Evolutionary conservation across 352 stramenopile species (phyloP).

Genomic region (Stephanocyclus meneghinianus): DNA sequence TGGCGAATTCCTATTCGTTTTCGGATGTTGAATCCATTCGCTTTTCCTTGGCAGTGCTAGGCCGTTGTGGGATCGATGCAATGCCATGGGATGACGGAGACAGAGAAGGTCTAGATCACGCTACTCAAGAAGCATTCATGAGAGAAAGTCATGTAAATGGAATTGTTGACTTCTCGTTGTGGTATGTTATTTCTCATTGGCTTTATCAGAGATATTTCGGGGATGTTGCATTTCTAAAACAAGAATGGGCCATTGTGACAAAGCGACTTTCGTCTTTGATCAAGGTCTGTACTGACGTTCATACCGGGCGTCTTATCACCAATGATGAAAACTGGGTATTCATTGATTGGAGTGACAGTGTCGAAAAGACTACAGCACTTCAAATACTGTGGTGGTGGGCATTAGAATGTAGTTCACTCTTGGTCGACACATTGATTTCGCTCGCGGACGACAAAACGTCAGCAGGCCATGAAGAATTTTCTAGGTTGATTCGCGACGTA

Average conservation of each 20-base stretch:
- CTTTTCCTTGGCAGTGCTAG: constrained; percentile 43
- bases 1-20: constrained; percentile 9
- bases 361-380: constrained; percentile 33
- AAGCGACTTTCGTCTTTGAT: constrained; percentile 25
- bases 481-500: constrained; percentile 1
- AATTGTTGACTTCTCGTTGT: constrained; percentile 53
- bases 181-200: constrained; percentile 52
- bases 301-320: constrained; percentile 29
- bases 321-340: constrained; percentile 45
- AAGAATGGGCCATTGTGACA: constrained; percentile 41
- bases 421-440: constrained; percentile 28
- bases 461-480: constrained; percentile 4
- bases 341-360: constrained; percentile 50
- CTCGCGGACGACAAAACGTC: not conserved
- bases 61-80: constrained; percentile 36
- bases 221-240: constrained; percentile 35
- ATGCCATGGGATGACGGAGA: not conserved
- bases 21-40: constrained; percentile 7
- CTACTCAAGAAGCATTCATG: not conserved
- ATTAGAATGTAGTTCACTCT: constrained; percentile 28
- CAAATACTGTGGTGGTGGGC: constrained; percentile 56
- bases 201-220: constrained; percentile 52
- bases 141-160: constrained; percentile 48
- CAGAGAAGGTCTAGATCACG: not conserved
- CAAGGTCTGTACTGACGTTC: constrained; percentile 22